Base-by-base conservation (phyloP, 257 asterid species). In the Scutellaria baicalensis region DNA sequence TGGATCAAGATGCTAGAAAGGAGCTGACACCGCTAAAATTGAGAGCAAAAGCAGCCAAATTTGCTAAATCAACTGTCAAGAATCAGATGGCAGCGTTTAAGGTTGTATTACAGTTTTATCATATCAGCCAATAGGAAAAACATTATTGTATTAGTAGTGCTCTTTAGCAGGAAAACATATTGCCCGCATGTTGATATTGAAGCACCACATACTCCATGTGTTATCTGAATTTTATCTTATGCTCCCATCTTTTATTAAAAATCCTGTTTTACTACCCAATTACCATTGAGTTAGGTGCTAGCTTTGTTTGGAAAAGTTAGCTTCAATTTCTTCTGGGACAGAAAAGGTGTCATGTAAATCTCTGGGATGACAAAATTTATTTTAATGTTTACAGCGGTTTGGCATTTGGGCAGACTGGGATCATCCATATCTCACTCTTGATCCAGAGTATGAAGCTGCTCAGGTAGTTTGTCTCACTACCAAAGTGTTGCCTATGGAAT, bases 401-500 rank as follows among this genome's bases (percentile, higher is more conserved):
- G 99, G 99, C 65, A 81, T 93, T 64, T 91, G 97, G 97, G 99
- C 85, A 20, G 95, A 93, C 70, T 93, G 99, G 99, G 96, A 93
- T 72, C 88, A 87, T 75, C 96, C 95, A 38, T 93, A 93, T 79
- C 96, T 88, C 77, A 93, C 99, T 77, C 99, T 93, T 59, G 96
- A 93, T 86, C 99, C 97, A 47, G 99, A 91, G 76, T 93, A 93
- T 78, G 99, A 93, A 85, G 96, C 97, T 81, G 96, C 99, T 75
- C 99, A 93, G 96, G 99, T 93, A 78, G 47, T 51, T 69, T 61
- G n/a, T 70, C 62, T 45, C 63, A 17, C 65, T 75, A 23, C 52
- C 35, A 16, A 38, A 13, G 60, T 8, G 56, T 66, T 60, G 49
- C 33, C 1, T 59, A 14, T 73, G 27, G 68, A 70, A 48, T 76